These are phyloP conservation scores for Kuraishia hungarica DNA, from an alignment of 805 yeast species.

Conservation along the genomic window DNA sequence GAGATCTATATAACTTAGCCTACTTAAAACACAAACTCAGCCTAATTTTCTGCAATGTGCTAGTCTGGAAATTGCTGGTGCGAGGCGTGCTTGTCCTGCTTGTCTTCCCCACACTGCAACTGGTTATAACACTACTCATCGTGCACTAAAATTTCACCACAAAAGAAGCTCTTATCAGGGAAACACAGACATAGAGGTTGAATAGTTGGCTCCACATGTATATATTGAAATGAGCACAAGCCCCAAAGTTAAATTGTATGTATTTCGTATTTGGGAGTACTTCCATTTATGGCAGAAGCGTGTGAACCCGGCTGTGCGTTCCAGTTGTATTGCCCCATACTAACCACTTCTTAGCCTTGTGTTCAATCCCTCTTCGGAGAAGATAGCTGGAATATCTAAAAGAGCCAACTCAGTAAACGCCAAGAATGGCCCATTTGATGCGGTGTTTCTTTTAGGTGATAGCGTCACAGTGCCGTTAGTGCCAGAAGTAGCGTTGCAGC, in stretches of 20 bases:
- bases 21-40: too few species aligned
- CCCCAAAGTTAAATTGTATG: not conserved
- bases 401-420: conserved; percentile 38
- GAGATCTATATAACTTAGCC: too few species aligned
- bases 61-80: too few species aligned
- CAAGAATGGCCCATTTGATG: conserved; percentile 62
- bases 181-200: not conserved
- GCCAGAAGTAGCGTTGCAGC: conserved; percentile 4
- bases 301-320: too few species aligned
- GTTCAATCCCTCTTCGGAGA: conserved; percentile 31
- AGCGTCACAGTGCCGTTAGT: conserved; percentile 6
- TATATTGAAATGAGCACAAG: not conserved
- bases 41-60: too few species aligned
- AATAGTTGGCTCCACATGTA: not conserved
- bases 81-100: too few species aligned
- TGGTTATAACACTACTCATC: not conserved
- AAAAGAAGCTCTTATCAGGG: too few species aligned
- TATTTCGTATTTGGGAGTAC: not conserved
- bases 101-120: not conserved
- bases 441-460: conserved; percentile 45
- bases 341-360: conserved; percentile 21
- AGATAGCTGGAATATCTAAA: conserved; percentile 26
- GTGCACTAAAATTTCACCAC: not conserved
- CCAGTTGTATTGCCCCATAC: too few species aligned
- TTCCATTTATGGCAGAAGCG: too few species aligned